Evolutionary conservation across 1,139 yeast genomes (phyloP), one percentile per base, ranked within the genome.

Genomic region (Kodamaea arcana): DNA sequence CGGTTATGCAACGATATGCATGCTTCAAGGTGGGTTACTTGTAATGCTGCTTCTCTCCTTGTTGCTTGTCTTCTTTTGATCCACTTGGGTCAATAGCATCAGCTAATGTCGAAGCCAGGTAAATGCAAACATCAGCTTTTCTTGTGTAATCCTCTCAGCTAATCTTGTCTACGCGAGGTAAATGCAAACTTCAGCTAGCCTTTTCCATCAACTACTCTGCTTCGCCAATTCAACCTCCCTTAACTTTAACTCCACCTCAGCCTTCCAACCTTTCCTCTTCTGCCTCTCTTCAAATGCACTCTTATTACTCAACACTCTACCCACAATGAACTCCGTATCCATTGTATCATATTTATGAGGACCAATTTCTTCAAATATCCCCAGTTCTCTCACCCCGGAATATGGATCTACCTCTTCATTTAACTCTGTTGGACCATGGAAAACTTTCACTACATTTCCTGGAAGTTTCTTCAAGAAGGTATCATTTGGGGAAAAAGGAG

Each of bases 201-300:
- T n/a, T n/a, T n/a, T n/a, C n/a, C n/a, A n/a, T n/a, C n/a, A n/a
- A n/a, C n/a, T n/a, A n/a, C n/a, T n/a, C 21, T 14, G 23, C 31
- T 33, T 42, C 15, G 33, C 39, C 35, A 36, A 34, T 33, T 56
- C 62, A 18, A 41, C 46, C 17, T 52, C 59, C 40, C 53, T 47
- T 29, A 69, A 48, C 36, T 50, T 49, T 35, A 44, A 45, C 42
- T 68, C 73, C 11, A 51, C 50, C 41, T 65, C 69, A 2, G 72
- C 64, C 60, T 84, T 83, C 83, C 86, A 80, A 5, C 92, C 92
- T 61, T 84, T 84, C 44, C 76, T 75, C 44, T 79, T 67, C 56
- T 84, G 94, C 48, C 94, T 75, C 46, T 82, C 94, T 56, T 83
- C 92, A 52, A 80, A 84, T 12, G 79, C 78, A 35, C 69, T 72